Evolutionary conservation across 495 filamentous ascomycete genomes (phyloP).

Genomic region (Hypoxylon trugodes): DNA sequence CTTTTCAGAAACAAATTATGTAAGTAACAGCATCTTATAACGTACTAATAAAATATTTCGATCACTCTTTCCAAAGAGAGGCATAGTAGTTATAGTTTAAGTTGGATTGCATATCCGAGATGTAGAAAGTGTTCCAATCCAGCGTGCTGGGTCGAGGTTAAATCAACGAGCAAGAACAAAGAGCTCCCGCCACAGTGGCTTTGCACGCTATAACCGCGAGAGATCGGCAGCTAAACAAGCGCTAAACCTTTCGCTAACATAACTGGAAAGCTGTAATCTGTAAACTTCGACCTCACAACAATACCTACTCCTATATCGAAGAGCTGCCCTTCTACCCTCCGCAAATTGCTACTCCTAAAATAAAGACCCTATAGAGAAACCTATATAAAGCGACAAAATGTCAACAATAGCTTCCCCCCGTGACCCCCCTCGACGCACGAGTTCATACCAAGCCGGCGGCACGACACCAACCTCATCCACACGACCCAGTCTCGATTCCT

Average conservation of each 20-base stretch:
- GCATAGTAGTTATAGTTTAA: no score
- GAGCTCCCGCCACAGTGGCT: constrained; percentile 44
- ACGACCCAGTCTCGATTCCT: constrained; percentile 74
- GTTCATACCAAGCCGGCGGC: constrained; percentile 49
- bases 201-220: constrained; percentile 26
- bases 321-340: not conserved
- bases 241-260: constrained; percentile 9
- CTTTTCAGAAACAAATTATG: not conserved
- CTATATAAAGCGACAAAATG: constrained; percentile 59
- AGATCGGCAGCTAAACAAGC: constrained; percentile 34
- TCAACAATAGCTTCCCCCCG: constrained; percentile 80
- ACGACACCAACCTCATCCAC: constrained; percentile 73
- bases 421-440: constrained; percentile 57
- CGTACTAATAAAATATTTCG: no score
- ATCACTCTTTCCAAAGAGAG: not conserved
- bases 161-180: not conserved
- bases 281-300: constrained; percentile 13
- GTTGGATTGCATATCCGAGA: no score
- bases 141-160: not conserved
- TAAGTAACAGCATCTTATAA: not conserved
- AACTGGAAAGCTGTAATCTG: constrained; percentile 5
- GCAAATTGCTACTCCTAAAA: not conserved
- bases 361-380: not conserved
- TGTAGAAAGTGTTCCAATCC: no score
- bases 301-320: not conserved